Base-by-base conservation (phyloP, 148 eudicot genomes). In the Silene latifolia region DNA sequence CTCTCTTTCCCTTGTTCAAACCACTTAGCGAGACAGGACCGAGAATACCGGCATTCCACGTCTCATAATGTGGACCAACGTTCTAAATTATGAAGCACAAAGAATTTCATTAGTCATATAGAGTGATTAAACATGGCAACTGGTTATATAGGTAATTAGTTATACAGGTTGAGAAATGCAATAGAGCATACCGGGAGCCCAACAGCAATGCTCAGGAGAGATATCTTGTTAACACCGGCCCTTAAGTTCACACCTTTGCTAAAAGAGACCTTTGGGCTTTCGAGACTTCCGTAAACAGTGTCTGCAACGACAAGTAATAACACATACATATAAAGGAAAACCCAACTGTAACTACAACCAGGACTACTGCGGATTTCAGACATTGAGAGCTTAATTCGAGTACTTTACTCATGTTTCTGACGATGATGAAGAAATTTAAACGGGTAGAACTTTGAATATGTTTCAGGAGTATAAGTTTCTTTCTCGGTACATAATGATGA, bases 181-280 rank as follows among this genome's bases (percentile, higher is more conserved):
- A 77, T 69, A 68, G 78, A 48, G 73, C 93, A 39, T 74, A 95
- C 98, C 87, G 98, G 98, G 58, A 95, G 93, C 56, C 98, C 98
- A 83, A 95, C 96, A 69, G 98, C 89, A 77, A 92, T 86, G 82
- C 98, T 95, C n/a, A 95, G 87, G 56, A 95, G 83, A 48, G 97
- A 81, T 56, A 95, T 90, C 81, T 77, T 87, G 90, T 95, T 95
- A 27, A 90, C 78, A 66, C 98, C 98, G 56, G 93, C 87, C 84
- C 90, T 87, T 71, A 95, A 80, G 66, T 90, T 84, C 80, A 95
- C 97, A 39, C 88, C 88, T 62, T 84, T 67, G 67, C 86, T 90
- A 54, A 90, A 95, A 21, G 91, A 78, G 57, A 95, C 62, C 76
- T 84, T 95, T 23, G 97, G 98, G 72, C 78, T 76, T 75, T 90